Percentiles rank a stretch among this genome's conserved stretches.
Evolutionary conservation across 2,329 filamentous ascomycete species (phyloP).

Genomic region (Sporothrix humicola): DNA sequence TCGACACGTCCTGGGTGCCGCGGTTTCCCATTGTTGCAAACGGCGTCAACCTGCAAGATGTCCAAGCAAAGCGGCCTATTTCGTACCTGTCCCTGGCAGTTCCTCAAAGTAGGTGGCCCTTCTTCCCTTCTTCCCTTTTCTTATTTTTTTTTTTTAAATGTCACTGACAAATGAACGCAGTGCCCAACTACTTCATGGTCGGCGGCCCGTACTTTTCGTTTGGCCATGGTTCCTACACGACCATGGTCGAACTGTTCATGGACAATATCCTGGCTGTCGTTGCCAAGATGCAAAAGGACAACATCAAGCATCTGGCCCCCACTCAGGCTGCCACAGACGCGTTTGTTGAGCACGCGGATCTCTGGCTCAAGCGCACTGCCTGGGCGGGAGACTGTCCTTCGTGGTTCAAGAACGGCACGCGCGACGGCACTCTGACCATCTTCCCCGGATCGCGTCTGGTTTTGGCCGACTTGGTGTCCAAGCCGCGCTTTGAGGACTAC

Average conservation of each 20-base stretch:
- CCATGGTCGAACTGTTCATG: not conserved
- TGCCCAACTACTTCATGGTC: not conserved
- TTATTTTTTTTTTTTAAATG: not conserved
- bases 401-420: constrained; percentile 3
- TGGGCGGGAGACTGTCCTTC: not conserved
- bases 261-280: not conserved
- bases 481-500: not conserved
- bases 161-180: not conserved
- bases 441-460: not conserved
- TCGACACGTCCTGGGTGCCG: not conserved
- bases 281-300: constrained; percentile 1
- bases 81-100: not conserved
- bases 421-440: not conserved
- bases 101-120: not conserved
- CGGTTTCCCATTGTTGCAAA: not conserved
- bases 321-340: not conserved
- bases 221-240: not conserved
- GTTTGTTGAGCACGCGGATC: not conserved
- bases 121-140: not conserved
- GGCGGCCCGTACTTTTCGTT: not conserved
- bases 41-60: not conserved
- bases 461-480: not conserved
- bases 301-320: not conserved
- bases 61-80: not conserved
- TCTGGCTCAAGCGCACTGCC: not conserved